phyloP scores from a whole-genome alignment of 805 yeast species.

The Ogataea nitratoaversa region DNA sequence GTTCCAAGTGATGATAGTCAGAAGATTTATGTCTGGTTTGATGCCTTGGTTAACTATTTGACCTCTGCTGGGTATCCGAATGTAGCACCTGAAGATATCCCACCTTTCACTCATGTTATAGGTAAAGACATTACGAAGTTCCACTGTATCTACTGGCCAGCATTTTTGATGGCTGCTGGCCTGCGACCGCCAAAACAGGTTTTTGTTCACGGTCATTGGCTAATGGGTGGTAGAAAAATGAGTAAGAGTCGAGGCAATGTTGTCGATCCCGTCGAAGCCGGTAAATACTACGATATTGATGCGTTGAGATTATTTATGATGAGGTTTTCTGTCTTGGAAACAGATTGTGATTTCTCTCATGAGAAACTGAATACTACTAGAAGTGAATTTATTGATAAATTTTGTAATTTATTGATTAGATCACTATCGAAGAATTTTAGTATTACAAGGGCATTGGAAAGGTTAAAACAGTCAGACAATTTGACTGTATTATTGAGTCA shows the following conservation, averaged over 20 bases:
- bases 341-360: conserved; percentile 78
- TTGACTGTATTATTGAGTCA: conserved; percentile 24
- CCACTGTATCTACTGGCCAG: conserved; percentile 94
- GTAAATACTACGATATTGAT: conserved; percentile 64
- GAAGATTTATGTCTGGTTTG: conserved; percentile 93
- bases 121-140: conserved; percentile 91
- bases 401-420: conserved; percentile 74
- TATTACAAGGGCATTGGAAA: conserved; percentile 41
- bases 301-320: conserved; percentile 69
- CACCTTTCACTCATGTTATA: conserved; percentile 58
- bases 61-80: conserved; percentile 61
- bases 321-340: conserved; percentile 68
- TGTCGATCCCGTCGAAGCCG: conserved; percentile 77
- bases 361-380: conserved; percentile 47
- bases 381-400: conserved; percentile 71
- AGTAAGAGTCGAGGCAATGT: conserved; percentile 91
- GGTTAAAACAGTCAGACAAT: conserved; percentile 17
- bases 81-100: conserved; percentile 13
- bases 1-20: conserved; percentile 81
- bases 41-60: conserved; percentile 82
- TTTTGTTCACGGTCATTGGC: conserved; percentile 93
- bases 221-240: conserved; percentile 87
- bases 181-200: conserved; percentile 66
- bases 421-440: conserved; percentile 68
- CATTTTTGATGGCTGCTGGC: conserved; percentile 79